A percentile compares a stretch with the other conserved stretches of the same genome.
phyloP scores from a whole-genome alignment of 169 alveolate genomes.

The Eimeria necatrix region DNA sequence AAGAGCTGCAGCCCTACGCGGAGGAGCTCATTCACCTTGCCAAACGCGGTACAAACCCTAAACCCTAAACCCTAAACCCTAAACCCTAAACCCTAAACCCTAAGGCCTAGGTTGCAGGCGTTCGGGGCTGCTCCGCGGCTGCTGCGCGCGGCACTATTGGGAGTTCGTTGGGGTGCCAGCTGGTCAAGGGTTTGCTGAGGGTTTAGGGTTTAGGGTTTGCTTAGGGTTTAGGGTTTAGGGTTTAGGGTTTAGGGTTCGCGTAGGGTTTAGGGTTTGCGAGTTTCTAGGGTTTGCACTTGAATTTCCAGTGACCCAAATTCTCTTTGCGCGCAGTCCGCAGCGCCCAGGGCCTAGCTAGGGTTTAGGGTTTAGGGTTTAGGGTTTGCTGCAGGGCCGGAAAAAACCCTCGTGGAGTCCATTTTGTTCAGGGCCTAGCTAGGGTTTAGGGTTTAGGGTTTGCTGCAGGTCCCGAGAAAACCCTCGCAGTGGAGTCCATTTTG shows the following conservation, averaged over 20 bases:
- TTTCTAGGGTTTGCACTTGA: too few species aligned
- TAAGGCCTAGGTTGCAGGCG: too few species aligned
- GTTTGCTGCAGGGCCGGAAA: too few species aligned
- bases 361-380: background rate
- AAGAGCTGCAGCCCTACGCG: conserved; percentile 93
- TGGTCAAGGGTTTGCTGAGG: background rate
- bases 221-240: background rate
- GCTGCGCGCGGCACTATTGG: too few species aligned
- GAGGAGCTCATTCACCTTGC: conserved; percentile 92
- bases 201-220: background rate
- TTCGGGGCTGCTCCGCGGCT: too few species aligned
- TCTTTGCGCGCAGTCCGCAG: too few species aligned
- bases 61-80: conserved; percentile 45
- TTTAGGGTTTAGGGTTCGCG: conserved; percentile 32
- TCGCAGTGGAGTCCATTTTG: conserved; percentile 89
- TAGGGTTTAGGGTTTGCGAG: too few species aligned
- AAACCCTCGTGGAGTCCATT: too few species aligned
- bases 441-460: conserved; percentile 30
- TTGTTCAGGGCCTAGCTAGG: background rate
- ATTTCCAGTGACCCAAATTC: too few species aligned
- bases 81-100: conserved; percentile 1
- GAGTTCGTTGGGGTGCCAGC: too few species aligned
- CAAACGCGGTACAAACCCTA: conserved; percentile 85
- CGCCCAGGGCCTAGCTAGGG: too few species aligned
- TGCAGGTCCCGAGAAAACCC: conserved; percentile 71